Evolutionary conservation across 768 basidiomycete genomes (phyloP), one percentile per base, ranked within the genome.

Genomic region (Naganishia antarctica): DNA sequence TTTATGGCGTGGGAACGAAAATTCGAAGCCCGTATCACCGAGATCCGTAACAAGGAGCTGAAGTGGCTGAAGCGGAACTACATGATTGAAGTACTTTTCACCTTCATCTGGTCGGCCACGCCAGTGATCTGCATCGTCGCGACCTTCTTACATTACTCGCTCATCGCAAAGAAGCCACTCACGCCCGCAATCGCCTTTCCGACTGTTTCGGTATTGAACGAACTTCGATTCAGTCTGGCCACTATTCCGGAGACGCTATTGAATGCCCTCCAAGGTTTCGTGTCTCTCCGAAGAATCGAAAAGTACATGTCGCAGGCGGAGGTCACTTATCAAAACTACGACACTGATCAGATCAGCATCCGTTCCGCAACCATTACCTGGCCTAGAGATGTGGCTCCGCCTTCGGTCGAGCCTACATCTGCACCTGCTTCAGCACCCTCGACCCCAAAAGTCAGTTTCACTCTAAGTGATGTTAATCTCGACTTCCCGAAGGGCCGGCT

Each of bases 1-100:
- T 96, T 93, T 78, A 93, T 94, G 90, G 91, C 90, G 16, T 87
- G 86, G 91, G 91, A 96, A 75, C 85, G 91, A 26, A 90, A 85
- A 73, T 93, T 93, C 70, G 91, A 94, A 77, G 80, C 81, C 25
- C 82, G 82, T 11, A 85, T 92, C 0, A 75, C 87, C 60, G 84
- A 83, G 58, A 81, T 94, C 65, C 84, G 91, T 26, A 85, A 85
- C 45, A 86, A 85, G 68, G 91, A 96, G 75, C 80, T 96, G 25
- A 85, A 85, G 70, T 91, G 85, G 76, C 91, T 92, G 72, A 86
- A 84, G 69, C 76, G 90, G 50, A 96, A 90, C 77, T 97, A 92
- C 76, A 84, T 82, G 45, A 88, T 94, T 59, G 92, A 94, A 80
- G 85, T 86, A 49, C 43, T 82, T 9, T 84, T 83, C 78, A 84